phyloP scores from a whole-genome alignment of 176 grass and related monocot species.

The Rhipidocladum racemiflorum region DNA sequence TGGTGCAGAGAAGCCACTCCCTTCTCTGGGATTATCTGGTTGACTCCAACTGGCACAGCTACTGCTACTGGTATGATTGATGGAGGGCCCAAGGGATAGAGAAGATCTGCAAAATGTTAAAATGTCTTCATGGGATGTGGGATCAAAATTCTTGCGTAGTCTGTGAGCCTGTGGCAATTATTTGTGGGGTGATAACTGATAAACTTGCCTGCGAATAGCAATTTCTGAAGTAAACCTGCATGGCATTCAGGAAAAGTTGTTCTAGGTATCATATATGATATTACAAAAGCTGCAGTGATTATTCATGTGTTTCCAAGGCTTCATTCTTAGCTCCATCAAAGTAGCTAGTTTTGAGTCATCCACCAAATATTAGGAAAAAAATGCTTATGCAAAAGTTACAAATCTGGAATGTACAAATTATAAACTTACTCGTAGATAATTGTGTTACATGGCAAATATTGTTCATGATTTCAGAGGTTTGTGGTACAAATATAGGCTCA shows the following conservation, averaged over 20 bases:
- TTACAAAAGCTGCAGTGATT: not conserved
- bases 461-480: not conserved
- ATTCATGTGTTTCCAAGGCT: too few species aligned
- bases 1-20: not conserved
- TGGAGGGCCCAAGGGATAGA: not conserved
- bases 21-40: not conserved
- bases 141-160: not conserved
- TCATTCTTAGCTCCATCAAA: not conserved
- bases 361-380: not conserved
- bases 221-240: not conserved
- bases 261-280: constrained; percentile 6
- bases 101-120: not conserved
- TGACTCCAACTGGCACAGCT: not conserved
- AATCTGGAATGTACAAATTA: not conserved
- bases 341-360: too few species aligned
- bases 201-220: not conserved
- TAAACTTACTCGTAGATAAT: not conserved
- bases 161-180: not conserved
- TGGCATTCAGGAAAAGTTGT: constrained; percentile 1
- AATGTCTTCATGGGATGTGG: not conserved
- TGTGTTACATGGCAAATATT: not conserved
- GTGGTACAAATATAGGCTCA: not conserved
- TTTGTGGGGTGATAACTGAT: not conserved
- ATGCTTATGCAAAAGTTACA: not conserved
- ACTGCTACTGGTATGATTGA: not conserved